phyloP scores from a whole-genome alignment of 768 basidiomycete genomes.

The Sporobolomyces phaffii region DNA sequence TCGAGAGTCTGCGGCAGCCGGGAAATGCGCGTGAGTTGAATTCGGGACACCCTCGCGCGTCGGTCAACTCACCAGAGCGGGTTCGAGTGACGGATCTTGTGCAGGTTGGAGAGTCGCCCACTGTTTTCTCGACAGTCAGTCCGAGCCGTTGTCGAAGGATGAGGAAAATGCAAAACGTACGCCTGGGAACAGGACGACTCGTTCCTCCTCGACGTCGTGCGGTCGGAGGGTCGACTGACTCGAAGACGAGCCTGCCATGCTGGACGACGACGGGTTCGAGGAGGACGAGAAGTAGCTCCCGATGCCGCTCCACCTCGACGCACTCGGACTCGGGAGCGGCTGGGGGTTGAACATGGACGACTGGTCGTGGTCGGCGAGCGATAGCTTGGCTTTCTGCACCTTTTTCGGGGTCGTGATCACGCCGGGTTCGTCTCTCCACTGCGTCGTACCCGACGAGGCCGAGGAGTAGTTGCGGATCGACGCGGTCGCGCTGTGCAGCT shows the following conservation, averaged over 20 bases:
- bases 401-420: slow-evolving; percentile 5
- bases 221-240: background rate
- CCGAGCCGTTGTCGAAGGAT: too few relatives aligned
- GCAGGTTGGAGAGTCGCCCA: slow-evolving; percentile 28
- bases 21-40: background rate
- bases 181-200: slow-evolving; percentile 33
- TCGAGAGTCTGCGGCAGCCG: slow-evolving; percentile 3
- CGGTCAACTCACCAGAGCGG: slow-evolving; percentile 16
- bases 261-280: background rate
- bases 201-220: slow-evolving; percentile 17
- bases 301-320: slow-evolving; percentile 6
- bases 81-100: slow-evolving; percentile 14
- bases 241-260: background rate
- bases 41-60: background rate
- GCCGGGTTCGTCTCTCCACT: slow-evolving; percentile 9
- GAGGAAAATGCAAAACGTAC: background rate
- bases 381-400: background rate
- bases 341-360: background rate
- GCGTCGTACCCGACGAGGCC: background rate
- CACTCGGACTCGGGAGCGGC: background rate
- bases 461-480: background rate
- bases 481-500: background rate
- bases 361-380: background rate
- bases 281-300: slow-evolving; percentile 14
- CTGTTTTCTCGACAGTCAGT: background rate